phyloP scores from a whole-genome alignment of 78 protist species.

The Emiliania huxleyi region DNA sequence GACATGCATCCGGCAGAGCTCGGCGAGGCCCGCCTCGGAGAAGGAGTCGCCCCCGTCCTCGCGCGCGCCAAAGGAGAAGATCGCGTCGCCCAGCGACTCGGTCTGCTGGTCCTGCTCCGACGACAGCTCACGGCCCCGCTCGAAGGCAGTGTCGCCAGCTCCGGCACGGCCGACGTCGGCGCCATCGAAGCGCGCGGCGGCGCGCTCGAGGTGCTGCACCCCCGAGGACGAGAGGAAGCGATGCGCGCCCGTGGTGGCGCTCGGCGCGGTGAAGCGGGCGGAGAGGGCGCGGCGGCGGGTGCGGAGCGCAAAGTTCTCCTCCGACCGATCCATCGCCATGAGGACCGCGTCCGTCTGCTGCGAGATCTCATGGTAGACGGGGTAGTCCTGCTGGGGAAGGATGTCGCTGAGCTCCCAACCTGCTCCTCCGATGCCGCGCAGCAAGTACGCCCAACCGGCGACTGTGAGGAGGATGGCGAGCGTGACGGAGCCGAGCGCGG shows the following conservation, averaged over 20 bases:
- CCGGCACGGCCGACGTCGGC: neutral
- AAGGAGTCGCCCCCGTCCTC: neutral
- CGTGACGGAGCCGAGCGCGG: neutral
- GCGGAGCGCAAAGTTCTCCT: too few species aligned
- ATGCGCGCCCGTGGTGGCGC: neutral
- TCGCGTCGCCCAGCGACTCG: neutral
- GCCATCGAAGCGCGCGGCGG: too few species aligned
- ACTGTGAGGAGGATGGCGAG: neutral
- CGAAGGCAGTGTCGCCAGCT: neutral
- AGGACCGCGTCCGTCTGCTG: neutral
- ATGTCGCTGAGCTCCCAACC: too few species aligned
- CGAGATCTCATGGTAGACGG: neutral
- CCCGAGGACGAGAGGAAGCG: neutral
- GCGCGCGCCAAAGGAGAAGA: neutral
- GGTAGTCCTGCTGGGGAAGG: neutral
- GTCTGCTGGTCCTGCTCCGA: neutral
- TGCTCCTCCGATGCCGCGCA: too few species aligned
- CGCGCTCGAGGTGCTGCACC: too few species aligned
- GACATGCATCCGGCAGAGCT: neutral
- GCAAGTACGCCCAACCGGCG: neutral
- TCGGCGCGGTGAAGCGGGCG: neutral
- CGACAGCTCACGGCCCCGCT: neutral
- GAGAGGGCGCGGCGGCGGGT: too few species aligned
- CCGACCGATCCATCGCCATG: neutral
- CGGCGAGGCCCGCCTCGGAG: neutral